Base-by-base conservation (phyloP, 371 early-diverging fungal species). In the Lichtheimia ornata region DNA sequence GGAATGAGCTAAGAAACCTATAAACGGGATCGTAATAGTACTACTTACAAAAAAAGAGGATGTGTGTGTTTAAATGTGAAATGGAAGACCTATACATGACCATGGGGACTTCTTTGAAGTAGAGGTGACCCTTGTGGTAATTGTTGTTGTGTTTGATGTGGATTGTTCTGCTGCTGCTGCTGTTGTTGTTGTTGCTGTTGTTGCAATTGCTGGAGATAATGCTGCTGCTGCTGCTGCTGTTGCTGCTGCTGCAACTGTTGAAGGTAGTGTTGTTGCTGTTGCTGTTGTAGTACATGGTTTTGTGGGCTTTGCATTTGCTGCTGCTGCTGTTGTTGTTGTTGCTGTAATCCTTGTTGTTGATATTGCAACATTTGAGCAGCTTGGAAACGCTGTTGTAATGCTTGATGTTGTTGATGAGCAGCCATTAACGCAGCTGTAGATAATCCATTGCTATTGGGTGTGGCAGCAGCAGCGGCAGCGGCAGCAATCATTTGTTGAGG, bases 201-300 rank as follows among this genome's bases (percentile, higher is more conserved):
- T 13, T 57, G 56, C 50, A 67, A 61, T 20, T 56, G 61, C 40
- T 40, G 41, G 30, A 53, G 62, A 30, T 65, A 65, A 35, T 35
- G 35, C 22, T 61, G 63, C n/a, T 65, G 63, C 41, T 66, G 67
- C 28, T 61, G 62, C 49, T 69, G 61, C 20, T 66, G 66, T 20
- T 56, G 52, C 24, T 61, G 58, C 41, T 65, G 64, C 27, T 63
- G 67, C 22, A 28, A 53, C 17, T 24, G 22, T 20, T 61, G 51
- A 5, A 18, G 47, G 24, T 63, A 62, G 50, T 60, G 55, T 18
- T 64, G 61, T 40, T 61, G 61, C 40, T 50, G 43, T 28, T 60
- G 56, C 40, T 64, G 63, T 41, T 66, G 47, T 14, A 62, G 66
- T 5, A 62, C 45, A 22, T 54, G 62, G 17, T 54, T 41, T 17